phyloP scores from a whole-genome alignment of 1,284 basidiomycete species.

The Caloboletus inedulis region DNA sequence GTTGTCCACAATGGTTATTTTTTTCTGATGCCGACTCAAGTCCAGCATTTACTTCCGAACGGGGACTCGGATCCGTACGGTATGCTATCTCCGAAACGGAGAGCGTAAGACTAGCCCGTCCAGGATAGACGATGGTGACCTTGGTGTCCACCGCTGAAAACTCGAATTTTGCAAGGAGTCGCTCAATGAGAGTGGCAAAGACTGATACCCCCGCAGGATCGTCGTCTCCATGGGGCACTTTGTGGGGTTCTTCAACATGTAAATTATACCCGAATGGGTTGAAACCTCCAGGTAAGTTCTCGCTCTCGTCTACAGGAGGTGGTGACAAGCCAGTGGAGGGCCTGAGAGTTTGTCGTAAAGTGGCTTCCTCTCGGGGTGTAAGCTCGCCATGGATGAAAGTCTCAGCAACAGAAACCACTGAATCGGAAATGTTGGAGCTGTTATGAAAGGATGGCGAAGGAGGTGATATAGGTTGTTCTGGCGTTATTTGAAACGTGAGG shows the following conservation, averaged over 20 bases:
- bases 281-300: slow-evolving; percentile 61
- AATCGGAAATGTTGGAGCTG: slow-evolving; percentile 59
- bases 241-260: slow-evolving; percentile 35
- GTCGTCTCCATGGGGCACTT: slow-evolving; percentile 39
- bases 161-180: slow-evolving; percentile 77
- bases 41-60: slow-evolving; percentile 10
- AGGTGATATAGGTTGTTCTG: slow-evolving; percentile 24
- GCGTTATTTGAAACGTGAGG: slow-evolving; percentile 55
- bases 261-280: slow-evolving; percentile 47
- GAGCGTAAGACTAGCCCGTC: slow-evolving; percentile 58
- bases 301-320: slow-evolving; percentile 36
- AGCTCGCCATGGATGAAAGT: slow-evolving; percentile 84
- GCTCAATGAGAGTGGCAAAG: slow-evolving; percentile 81
- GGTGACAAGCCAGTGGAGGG: slow-evolving; percentile 36
- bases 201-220: slow-evolving; percentile 76
- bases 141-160: slow-evolving; percentile 70
- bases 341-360: slow-evolving; percentile 69
- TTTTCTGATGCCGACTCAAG: slow-evolving; percentile 31
- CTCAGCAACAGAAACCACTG: slow-evolving; percentile 77
- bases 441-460: slow-evolving; percentile 15
- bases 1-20: slow-evolving; percentile 14
- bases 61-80: slow-evolving; percentile 33
- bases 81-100: slow-evolving; percentile 59
- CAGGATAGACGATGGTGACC: slow-evolving; percentile 64
- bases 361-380: slow-evolving; percentile 64